Base-by-base conservation (phyloP, 371 early-diverging fungal genomes). In the Apophysomyces trapeziformis region DNA sequence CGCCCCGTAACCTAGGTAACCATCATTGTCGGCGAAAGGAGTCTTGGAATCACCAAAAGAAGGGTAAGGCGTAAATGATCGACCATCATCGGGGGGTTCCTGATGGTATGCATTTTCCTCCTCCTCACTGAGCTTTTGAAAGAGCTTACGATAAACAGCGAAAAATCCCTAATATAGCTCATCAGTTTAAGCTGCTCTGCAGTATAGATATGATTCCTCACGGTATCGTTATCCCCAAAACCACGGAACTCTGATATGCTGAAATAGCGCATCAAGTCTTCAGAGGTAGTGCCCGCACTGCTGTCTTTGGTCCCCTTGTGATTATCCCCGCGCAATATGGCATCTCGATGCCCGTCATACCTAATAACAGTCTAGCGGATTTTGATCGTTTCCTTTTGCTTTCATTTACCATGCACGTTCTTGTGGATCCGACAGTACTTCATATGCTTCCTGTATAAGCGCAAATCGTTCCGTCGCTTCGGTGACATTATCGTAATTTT, bases 401-500 rank as follows among this genome's bases (percentile, higher is more conserved):
- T 14, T n/a, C 38, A 35, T 32, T 37, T 76, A 95, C 96, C 95
- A 96, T 5, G 93, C 83, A 43, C 97, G 90, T 76, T 97, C 97
- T 57, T 96, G 93, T 11, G 91, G 89, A 75, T 94, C 93, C 5
- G 90, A 91, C 54, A 95, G 69, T 0, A 92, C 90, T 64, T 96
- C 95, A 72, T 97, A 97, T 2, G 98, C 98, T 60, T 92, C 86
- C 65, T 92, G 94, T 50, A 97, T 92, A 66, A 90, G 77, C 0
- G 93, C 87, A 83, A 98, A 98, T 57, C 87, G 79, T 41, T 86
- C 81, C 7, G 94, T 96, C 3, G 96, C 92, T 75, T 95, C 95
- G 59, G 94, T 91, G 8, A 89, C 75, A 60, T 90, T 77, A 68
- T 92, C 87, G 36, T 82, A 85, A 84, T 98, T 97, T 75, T 96